Conservation (phyloP, 768 basidiomycete genomes). For the Podaxis rugospora region DNA sequence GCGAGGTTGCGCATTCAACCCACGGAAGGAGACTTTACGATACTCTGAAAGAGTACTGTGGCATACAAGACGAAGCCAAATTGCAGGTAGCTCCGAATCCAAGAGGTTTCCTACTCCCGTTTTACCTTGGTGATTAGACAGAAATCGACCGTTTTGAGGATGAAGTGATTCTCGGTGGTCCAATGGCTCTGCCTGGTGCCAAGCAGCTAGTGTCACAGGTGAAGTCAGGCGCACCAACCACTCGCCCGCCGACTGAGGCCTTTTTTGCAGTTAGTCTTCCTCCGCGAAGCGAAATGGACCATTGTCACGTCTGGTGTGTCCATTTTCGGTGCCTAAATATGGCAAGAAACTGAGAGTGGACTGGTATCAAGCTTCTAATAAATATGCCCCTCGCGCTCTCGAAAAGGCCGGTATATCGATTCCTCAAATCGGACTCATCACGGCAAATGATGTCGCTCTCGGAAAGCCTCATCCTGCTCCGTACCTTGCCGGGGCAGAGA, state of each 20-base stretch:
- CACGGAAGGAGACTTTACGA: slow-evolving; percentile 79
- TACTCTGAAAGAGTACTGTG: slow-evolving; percentile 67
- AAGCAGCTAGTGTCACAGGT: slow-evolving; percentile 52
- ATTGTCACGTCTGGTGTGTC: slow-evolving; percentile 76
- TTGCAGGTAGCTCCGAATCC: slow-evolving; percentile 42
- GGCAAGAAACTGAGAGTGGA: neutral
- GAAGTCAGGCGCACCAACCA: neutral
- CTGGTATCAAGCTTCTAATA: slow-evolving; percentile 55
- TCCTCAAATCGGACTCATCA: slow-evolving; percentile 61
- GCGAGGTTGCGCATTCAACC: slow-evolving; percentile 48
- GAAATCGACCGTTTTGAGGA: slow-evolving; percentile 78
- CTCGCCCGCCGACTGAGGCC: neutral
- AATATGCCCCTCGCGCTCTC: slow-evolving; percentile 67
- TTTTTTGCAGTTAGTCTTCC: slow-evolving; percentile 24
- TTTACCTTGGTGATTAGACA: slow-evolving; percentile 23
- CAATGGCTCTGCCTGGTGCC: slow-evolving; percentile 66
- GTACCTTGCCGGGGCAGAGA: slow-evolving; percentile 72
- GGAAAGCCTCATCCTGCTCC: slow-evolving; percentile 92
- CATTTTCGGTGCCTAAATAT: neutral
- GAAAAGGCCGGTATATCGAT: slow-evolving; percentile 55
- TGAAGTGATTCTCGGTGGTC: slow-evolving; percentile 62
- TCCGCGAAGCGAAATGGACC: slow-evolving; percentile 54
- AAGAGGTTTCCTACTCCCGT: neutral
- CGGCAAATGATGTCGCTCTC: slow-evolving; percentile 61
- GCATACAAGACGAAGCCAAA: slow-evolving; percentile 50